Conservation (phyloP, 1,284 basidiomycete genomes). For the Marasmius tenuissimus region DNA sequence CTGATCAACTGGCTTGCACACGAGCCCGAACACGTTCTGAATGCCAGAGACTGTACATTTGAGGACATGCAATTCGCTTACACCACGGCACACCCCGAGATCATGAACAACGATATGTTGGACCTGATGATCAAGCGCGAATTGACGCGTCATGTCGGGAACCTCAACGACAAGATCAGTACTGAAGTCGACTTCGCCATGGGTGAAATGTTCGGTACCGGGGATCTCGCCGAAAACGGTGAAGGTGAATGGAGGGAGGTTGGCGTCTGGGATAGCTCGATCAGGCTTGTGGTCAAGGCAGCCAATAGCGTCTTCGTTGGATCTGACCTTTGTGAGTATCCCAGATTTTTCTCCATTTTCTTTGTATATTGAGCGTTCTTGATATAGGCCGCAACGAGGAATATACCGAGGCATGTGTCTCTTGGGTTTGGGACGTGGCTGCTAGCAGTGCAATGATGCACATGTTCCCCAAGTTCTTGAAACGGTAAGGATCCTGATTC, state of each 20-base stretch:
- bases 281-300: conserved; percentile 11
- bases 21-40: conserved; percentile 13
- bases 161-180: conserved; percentile 11
- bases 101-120: conserved; percentile 18
- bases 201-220: conserved; percentile 8
- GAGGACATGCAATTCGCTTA: conserved; percentile 16
- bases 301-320: conserved; percentile 18
- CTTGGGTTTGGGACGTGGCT: conserved; percentile 14
- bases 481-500: conserved; percentile 10
- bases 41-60: conserved; percentile 19
- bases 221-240: not conserved
- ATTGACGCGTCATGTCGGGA: conserved; percentile 14
- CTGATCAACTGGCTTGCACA: conserved; percentile 15
- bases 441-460: conserved; percentile 18
- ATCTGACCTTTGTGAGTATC: conserved; percentile 17
- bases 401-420: conserved; percentile 13
- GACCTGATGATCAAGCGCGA: conserved; percentile 20
- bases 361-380: no score
- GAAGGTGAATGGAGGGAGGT: conserved; percentile 15
- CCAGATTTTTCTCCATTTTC: not conserved
- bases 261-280: conserved; percentile 13
- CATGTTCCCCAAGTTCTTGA: conserved; percentile 18
- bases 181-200: conserved; percentile 15
- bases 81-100: conserved; percentile 19
- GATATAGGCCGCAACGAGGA: conserved; percentile 16